Evolutionary conservation across 345 rosid genomes (phyloP).

Genomic region (Eucalyptus caleyi): DNA sequence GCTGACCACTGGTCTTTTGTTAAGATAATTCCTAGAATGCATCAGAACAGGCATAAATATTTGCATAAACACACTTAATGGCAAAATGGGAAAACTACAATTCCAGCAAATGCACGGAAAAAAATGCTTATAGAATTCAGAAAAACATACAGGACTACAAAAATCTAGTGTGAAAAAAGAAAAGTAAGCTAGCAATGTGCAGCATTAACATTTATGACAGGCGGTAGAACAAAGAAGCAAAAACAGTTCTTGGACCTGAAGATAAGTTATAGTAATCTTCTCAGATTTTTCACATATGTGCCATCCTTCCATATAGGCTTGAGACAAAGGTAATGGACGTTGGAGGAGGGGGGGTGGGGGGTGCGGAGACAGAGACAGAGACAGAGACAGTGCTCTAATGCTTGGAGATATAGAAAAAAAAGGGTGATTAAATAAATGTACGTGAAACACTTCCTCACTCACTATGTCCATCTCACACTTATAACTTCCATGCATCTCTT

Average conservation of each 20-base stretch:
- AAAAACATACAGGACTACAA: background rate
- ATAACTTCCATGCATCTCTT: background rate
- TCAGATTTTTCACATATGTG: background rate
- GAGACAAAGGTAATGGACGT: background rate
- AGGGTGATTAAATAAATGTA: background rate
- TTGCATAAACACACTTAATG: background rate
- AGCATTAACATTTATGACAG: background rate
- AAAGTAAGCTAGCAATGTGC: background rate
- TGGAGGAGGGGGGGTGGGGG: background rate
- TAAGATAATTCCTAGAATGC: constrained; percentile 44
- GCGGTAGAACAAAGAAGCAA: background rate
- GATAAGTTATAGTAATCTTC: background rate
- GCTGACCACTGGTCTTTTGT: constrained; percentile 42
- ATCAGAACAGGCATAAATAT: background rate
- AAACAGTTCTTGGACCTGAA: background rate
- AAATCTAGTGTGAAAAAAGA: background rate
- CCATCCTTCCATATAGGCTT: background rate
- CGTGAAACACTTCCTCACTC: background rate
- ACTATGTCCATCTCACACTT: background rate
- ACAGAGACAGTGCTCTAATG: background rate
- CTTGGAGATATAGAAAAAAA: background rate
- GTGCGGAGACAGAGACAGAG: background rate
- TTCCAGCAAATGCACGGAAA: background rate
- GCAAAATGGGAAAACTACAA: background rate
- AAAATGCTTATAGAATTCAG: background rate